phyloP scores from a whole-genome alignment of 257 asterid genomes.

The Rubia yunnanensis region DNA sequence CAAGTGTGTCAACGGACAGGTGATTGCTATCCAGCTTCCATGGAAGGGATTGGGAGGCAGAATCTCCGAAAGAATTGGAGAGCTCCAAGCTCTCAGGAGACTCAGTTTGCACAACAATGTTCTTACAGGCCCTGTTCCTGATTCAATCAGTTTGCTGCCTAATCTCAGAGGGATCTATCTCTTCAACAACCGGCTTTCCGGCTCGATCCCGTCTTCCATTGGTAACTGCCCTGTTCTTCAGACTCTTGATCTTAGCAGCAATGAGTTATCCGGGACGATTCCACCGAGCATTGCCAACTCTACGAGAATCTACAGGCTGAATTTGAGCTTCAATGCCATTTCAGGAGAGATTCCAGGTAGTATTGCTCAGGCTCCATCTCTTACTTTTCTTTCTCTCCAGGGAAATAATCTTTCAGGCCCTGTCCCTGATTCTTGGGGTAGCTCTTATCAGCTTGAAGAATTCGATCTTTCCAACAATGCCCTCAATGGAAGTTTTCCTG shows the following conservation, averaged over 20 bases:
- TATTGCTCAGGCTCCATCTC: slow-evolving; percentile 37
- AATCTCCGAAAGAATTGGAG: slow-evolving; percentile 64
- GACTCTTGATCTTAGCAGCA: slow-evolving; percentile 76
- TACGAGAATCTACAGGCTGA: slow-evolving; percentile 53
- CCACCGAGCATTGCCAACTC: slow-evolving; percentile 50
- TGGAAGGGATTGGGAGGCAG: slow-evolving; percentile 65
- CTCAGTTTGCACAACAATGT: slow-evolving; percentile 76
- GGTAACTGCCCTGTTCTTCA: slow-evolving; percentile 59
- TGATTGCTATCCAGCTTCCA: slow-evolving; percentile 64
- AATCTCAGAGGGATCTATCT: slow-evolving; percentile 74
- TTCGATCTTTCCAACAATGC: slow-evolving; percentile 47
- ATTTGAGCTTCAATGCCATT: slow-evolving; percentile 60
- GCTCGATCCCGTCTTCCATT: slow-evolving; percentile 54
- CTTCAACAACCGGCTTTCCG: slow-evolving; percentile 74
- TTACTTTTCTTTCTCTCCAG: slow-evolving; percentile 68
- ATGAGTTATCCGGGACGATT: slow-evolving; percentile 45
- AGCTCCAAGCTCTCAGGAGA: slow-evolving; percentile 60
- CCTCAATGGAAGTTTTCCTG: slow-evolving; percentile 40
- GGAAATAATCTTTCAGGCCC: slow-evolving; percentile 64
- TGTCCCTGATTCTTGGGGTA: slow-evolving; percentile 50
- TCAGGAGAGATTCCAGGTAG: slow-evolving; percentile 63
- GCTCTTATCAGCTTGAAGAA: slow-evolving; percentile 30
- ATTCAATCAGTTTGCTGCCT: slow-evolving; percentile 46
- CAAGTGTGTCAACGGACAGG: slow-evolving; percentile 64
- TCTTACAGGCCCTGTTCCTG: slow-evolving; percentile 56